These are phyloP conservation scores for Ophiorrhiza pumila DNA, from an alignment of 257 asterid species.

Conservation along the genomic window DNA sequence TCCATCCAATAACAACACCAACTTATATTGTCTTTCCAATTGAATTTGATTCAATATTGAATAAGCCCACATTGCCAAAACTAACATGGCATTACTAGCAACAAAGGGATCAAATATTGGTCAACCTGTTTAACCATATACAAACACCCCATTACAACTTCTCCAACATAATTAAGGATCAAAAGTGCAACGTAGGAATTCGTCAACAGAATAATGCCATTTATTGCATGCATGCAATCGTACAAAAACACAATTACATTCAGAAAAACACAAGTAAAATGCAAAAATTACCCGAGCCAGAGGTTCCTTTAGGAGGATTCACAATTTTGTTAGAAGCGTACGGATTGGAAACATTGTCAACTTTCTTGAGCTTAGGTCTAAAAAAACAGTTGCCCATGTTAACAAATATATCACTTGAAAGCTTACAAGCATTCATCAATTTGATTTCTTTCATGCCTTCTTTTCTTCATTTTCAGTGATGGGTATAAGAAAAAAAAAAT, in stretches of 20 bases:
- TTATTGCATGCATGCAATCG: constrained; percentile 19
- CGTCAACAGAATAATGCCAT: neutral
- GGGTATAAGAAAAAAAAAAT: neutral
- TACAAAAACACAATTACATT: neutral
- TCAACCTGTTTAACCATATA: neutral
- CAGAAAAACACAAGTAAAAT: neutral
- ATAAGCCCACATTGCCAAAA: neutral
- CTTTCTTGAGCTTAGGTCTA: constrained; percentile 11
- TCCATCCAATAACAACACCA: neutral
- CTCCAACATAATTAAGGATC: neutral
- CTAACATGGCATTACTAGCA: neutral
- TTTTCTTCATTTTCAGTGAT: constrained; percentile 11
- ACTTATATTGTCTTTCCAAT: neutral
- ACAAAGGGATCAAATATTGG: too few relatives aligned
- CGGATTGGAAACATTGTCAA: neutral
- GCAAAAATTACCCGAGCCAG: constrained; percentile 5
- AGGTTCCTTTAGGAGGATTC: neutral
- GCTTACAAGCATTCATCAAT: neutral
- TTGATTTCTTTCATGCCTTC: neutral
- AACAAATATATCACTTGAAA: neutral
- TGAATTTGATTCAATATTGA: neutral
- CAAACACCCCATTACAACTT: neutral
- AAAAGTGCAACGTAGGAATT: neutral
- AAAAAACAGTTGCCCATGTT: constrained; percentile 25
- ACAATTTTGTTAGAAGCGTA: neutral